Conservation (phyloP, 1,284 basidiomycete species). For the Cryptococcus wingfieldii region DNA sequence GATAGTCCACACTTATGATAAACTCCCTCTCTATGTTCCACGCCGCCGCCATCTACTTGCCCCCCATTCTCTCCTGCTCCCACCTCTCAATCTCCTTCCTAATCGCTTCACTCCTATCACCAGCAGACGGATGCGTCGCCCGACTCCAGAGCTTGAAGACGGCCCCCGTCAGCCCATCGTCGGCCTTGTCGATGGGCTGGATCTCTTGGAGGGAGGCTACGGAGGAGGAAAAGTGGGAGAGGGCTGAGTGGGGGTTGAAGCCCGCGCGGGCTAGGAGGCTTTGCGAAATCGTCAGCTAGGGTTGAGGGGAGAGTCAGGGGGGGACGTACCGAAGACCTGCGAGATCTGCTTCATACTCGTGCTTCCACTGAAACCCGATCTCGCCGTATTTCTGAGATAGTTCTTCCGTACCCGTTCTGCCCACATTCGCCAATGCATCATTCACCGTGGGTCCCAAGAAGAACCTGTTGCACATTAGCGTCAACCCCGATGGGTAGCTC, state of each 20-base stretch:
- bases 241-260: conserved; percentile 63
- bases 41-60: not conserved
- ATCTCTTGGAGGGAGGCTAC: conserved; percentile 39
- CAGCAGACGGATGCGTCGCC: conserved; percentile 59
- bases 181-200: conserved; percentile 21
- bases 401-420: conserved; percentile 68
- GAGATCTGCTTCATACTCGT: conserved; percentile 85
- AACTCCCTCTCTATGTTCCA: too few relatives aligned
- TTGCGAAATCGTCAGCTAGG: not conserved
- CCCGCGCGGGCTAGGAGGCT: conserved; percentile 68
- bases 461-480: conserved; percentile 50
- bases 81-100: conserved; percentile 63
- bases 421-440: conserved; percentile 76
- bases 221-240: conserved; percentile 32
- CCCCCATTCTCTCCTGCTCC: conserved; percentile 47
- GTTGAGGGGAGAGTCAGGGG: not conserved
- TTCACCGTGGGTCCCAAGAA: conserved; percentile 85
- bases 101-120: conserved; percentile 58
- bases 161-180: conserved; percentile 16
- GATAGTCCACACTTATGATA: too few relatives aligned
- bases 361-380: conserved; percentile 60
- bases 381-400: conserved; percentile 59
- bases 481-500: not conserved
- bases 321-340: conserved; percentile 65
- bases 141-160: conserved; percentile 43